Evolutionary conservation across 2,329 filamentous ascomycete genomes (phyloP), one percentile per base, ranked within the genome.

Genomic region (Chaetomium olivaceum): DNA sequence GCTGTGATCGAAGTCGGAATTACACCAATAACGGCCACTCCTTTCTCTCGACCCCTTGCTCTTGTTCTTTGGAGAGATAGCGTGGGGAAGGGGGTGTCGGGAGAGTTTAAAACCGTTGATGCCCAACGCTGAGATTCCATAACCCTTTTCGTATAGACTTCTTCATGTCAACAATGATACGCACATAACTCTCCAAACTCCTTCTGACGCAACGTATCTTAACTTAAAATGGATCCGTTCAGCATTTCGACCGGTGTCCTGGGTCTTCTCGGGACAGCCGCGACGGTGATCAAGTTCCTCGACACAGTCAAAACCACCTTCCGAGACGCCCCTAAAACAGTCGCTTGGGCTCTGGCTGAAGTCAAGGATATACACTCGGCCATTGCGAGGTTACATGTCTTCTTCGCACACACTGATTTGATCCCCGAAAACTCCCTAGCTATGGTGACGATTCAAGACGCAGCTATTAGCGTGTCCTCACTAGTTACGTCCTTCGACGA

Each of bases 251-350:
- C 55, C 21, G 55, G 55, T 25, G 21, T 43, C 55, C 31, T 57
- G 8, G 55, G 55, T 39, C 55, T 57, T 36, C 55, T 57, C n/a
- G 31, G 21, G 33, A 43, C 55, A 25, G 55, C 31, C 29, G 31
- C 55, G 55, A 57, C 55, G 19, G 55, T 57, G 55, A 39, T 57
- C 55, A 57, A 43, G 55, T 57, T 57, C 55, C 55, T 57, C 31
- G 55, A 57, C 55, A 43, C 55, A 31, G 31, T 57, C 55, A 57
- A 57, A 39, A 39, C 55, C 31, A 57, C 31, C 25, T 23, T 57
- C 55, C 29, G n/a, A 36, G 55, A 57, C 33, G 55, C 55, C 31
- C 55, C 55, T 5, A 57, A 25, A 9, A 25, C 55, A 21, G 31
- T 57, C 55, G 21, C 31, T 43, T 57, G 31, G 55, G 55, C 55